A percentile compares a stretch with the other conserved stretches of the same genome.
Evolutionary conservation across 2,329 filamentous ascomycete genomes (phyloP).

Genomic region (Calonectria fujianensis): DNA sequence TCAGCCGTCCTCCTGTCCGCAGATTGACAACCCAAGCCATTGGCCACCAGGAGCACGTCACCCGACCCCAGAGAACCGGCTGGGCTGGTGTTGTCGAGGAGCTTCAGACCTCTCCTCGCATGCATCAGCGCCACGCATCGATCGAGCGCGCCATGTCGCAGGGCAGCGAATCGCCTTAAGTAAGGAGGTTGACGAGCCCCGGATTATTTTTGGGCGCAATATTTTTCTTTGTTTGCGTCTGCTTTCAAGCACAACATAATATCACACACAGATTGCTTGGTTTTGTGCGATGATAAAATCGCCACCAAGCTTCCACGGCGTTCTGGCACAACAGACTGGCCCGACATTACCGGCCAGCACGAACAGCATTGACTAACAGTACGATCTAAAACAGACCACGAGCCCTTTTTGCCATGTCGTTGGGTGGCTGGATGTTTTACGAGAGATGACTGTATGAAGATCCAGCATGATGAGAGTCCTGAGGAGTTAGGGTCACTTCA

Average conservation of each 20-base stretch:
- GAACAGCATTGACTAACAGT: slow-evolving; percentile 48
- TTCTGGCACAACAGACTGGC: slow-evolving; percentile 46
- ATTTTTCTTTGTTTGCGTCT: slow-evolving; percentile 46
- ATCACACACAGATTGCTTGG: slow-evolving; percentile 45
- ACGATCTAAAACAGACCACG: slow-evolving; percentile 41
- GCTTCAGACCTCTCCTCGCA: slow-evolving; percentile 75
- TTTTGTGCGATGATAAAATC: slow-evolving; percentile 44
- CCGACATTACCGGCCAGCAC: slow-evolving; percentile 15
- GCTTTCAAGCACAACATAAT: slow-evolving; percentile 45
- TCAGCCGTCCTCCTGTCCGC: slow-evolving; percentile 69
- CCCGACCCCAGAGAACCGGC: slow-evolving; percentile 69
- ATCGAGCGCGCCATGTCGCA: slow-evolving; percentile 75
- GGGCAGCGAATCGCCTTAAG: slow-evolving; percentile 56
- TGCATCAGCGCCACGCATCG: slow-evolving; percentile 78
- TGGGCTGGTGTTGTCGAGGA: slow-evolving; percentile 80
- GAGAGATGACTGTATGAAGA: slow-evolving; percentile 55
- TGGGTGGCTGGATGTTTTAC: slow-evolving; percentile 45
- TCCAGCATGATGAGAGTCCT: slow-evolving; percentile 43
- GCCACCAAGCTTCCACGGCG: slow-evolving; percentile 48
- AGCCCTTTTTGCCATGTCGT: slow-evolving; percentile 38
- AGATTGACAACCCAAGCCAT: slow-evolving; percentile 73
- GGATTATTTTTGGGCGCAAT: slow-evolving; percentile 38
- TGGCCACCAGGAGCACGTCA: slow-evolving; percentile 70
- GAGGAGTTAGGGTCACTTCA: slow-evolving; percentile 47
- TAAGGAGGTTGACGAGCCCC: slow-evolving; percentile 30